Evolutionary conservation across 805 yeast genomes (phyloP).

Genomic region (Cyberlindnera misumaiensis): DNA sequence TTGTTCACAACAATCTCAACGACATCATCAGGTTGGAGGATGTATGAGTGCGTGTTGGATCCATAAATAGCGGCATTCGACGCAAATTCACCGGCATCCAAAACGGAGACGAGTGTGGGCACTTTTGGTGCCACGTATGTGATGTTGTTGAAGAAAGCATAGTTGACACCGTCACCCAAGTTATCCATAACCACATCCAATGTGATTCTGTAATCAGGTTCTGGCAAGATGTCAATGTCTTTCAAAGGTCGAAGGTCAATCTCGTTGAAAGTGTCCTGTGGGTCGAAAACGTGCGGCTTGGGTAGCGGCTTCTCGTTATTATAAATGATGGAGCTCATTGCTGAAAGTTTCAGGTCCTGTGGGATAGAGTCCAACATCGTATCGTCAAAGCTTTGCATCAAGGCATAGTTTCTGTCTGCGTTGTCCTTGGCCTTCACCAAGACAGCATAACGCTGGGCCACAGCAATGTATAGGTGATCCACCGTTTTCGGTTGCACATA

Average conservation of each 20-base stretch:
- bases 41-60: conserved; percentile 26
- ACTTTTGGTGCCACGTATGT: conserved; percentile 62
- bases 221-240: conserved; percentile 40
- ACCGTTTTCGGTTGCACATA: conserved; percentile 52
- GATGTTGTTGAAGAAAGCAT: conserved; percentile 68
- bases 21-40: conserved; percentile 27
- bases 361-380: conserved; percentile 71
- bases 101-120: conserved; percentile 60
- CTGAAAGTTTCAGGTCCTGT: conserved; percentile 43
- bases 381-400: conserved; percentile 56
- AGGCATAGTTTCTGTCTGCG: conserved; percentile 43
- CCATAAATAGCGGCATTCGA: conserved; percentile 63
- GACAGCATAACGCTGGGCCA: conserved; percentile 78
- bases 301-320: conserved; percentile 29
- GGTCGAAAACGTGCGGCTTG: conserved; percentile 13
- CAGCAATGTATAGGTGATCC: conserved; percentile 55
- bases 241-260: conserved; percentile 35
- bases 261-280: conserved; percentile 25
- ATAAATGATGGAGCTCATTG: conserved; percentile 52
- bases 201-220: conserved; percentile 55
- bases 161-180: conserved; percentile 66
- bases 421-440: conserved; percentile 48
- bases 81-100: conserved; percentile 53
- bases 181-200: conserved; percentile 59
- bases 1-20: conserved; percentile 77